Evolutionary conservation across 176 grass and related monocot species (phyloP), one percentile per base, ranked within the genome.

Genomic region (Aegilops tauschii): DNA sequence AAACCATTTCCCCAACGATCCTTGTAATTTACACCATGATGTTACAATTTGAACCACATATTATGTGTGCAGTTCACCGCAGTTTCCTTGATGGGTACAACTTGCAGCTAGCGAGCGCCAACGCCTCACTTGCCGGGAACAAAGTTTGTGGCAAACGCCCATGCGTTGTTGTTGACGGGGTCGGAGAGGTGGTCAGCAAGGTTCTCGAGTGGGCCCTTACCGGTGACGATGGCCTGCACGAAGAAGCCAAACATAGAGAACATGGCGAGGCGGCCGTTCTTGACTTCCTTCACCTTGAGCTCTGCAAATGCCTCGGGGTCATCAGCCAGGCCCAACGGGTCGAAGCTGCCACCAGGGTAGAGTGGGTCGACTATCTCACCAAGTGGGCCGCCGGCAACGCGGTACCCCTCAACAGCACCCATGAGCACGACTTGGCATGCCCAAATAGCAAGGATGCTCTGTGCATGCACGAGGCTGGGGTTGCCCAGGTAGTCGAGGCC

Each of bases 161-260:
- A 91, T 6, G 92, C 86, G 30, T 94, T 94, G 89, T 94, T 94
- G 92, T 86, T 94, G 14, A 94, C 89, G 5, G 92, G 92, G 35
- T 94, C 92, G 4, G 89, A 86, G 28, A 91, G 73, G 89, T 94
- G 92, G 86, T 94, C 92, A 5, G 89, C 86, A 5, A 91, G 73
- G 86, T 94, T 94, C 89, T 94, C 89, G 12, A 94, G 59, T 0
- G 92, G 92, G 1, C 92, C 92, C 79, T 94, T 94, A 29, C 89
- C 92, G 30, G 92, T 94, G 25, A 94, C 92, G 5, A 94, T 94
- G 56, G 89, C 89, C 79, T 91, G 92, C 52, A 94, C 83, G 17
- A 94, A 91, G 88, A 94, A 91, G 4, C 92, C 92, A 29, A 94
- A 91, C 92, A 94, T 94, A 6, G 89, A 94, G 80, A 94, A 94